Evolutionary conservation across 192 early-diverging fungal species (phyloP).

Genomic region (Chytriomyces sp.): DNA sequence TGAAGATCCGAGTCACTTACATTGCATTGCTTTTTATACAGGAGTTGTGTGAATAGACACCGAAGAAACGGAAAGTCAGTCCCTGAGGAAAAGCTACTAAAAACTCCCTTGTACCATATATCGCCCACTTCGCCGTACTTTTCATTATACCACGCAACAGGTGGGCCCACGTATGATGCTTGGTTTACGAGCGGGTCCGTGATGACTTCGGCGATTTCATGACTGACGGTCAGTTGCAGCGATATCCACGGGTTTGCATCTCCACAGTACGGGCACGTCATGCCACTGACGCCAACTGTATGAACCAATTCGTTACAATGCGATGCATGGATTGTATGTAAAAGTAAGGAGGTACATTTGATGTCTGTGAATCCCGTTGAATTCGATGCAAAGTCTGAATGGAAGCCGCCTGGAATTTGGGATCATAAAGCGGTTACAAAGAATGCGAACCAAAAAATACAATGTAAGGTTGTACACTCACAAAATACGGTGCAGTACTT

Average conservation of each 20-base stretch:
- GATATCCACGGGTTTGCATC: slow-evolving; percentile 33
- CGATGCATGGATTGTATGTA: background rate
- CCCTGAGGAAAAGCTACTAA: background rate
- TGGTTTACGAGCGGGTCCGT: slow-evolving; percentile 28
- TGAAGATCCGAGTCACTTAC: too few species aligned
- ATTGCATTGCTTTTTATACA: too few species aligned
- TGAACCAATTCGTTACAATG: background rate
- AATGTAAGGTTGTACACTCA: slow-evolving; percentile 5
- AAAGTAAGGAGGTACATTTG: slow-evolving; percentile 16
- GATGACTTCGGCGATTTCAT: slow-evolving; percentile 34
- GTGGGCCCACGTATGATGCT: slow-evolving; percentile 19
- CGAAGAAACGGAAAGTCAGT: background rate
- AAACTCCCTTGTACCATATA: slow-evolving; percentile 31
- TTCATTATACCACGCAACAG: slow-evolving; percentile 33
- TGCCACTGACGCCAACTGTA: slow-evolving; percentile 21
- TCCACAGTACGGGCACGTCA: slow-evolving; percentile 36
- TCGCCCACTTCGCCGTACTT: slow-evolving; percentile 31
- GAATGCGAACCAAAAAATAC: background rate
- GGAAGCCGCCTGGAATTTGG: slow-evolving; percentile 33
- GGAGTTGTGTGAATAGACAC: too few species aligned
- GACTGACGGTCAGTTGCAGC: slow-evolving; percentile 30
- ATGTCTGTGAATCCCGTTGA: slow-evolving; percentile 13
- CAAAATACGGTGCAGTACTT: slow-evolving; percentile 34
- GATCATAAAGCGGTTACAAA: background rate
- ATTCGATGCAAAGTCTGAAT: slow-evolving; percentile 25